Base-by-base conservation (phyloP, 1,139 yeast genomes). In the Geotrichum reessii region DNA sequence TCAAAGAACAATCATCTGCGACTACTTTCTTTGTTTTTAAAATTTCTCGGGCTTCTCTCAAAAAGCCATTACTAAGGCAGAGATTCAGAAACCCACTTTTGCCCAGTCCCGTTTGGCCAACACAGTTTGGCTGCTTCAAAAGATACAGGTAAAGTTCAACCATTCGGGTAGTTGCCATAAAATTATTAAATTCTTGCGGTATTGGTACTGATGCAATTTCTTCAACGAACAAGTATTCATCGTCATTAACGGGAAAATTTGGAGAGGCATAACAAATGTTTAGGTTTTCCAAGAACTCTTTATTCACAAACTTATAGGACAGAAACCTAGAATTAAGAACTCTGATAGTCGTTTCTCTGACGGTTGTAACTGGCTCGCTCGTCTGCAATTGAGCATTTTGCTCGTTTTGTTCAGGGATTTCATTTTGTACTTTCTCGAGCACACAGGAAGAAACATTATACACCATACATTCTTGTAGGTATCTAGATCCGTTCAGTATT, bases 171-270 rank as follows among this genome's bases (percentile, higher is more conserved):
- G 28, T 49, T 9, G 44, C 49, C 6, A 19, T 14, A 14, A 48
- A 33, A 27, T 40, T 31, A 9, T 54, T 14, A 25, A 57, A 57
- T 21, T 50, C 51, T 14, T 50, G 24, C 8, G 58, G 50, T 9
- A 57, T 31, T 12, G 56, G 54, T n/a, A 57, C 59, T n/a, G 54
- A 50, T 19, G 37, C 53, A 12, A 57, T 42, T n/a, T 42, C 50
- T 19, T 48, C 33, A n/a, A 37, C 33, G 14, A 17, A 31, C 9
- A 56, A 40, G 11, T 48, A 27, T 24, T 50, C 40, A n/a, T 52
- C 51, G 22, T 57, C 33, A 24, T 33, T 33, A 28, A 57, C 49
- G 6, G 59, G 56, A 12, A 57, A 57, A 21, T 33, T 37, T 9
- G 52, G 25, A 2, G 50, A 21, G 6, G 56, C 28, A 42, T 57